Evolutionary conservation across 805 yeast species (phyloP).

Genomic region (Pichia heedii): DNA sequence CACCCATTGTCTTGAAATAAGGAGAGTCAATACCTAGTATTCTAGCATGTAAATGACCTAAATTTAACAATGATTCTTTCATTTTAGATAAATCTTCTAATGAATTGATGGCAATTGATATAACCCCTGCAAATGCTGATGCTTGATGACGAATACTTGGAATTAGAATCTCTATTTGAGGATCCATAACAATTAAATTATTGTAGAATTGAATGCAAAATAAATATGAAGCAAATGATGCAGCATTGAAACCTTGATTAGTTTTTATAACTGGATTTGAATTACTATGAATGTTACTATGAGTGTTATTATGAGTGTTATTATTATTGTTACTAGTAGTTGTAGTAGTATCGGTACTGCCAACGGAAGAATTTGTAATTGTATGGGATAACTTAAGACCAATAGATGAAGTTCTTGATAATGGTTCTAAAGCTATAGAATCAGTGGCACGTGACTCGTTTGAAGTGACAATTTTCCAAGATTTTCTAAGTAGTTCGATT

Average conservation of each 20-base stretch:
- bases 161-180: conserved; percentile 52
- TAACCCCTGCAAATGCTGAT: conserved; percentile 68
- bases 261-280: neutral
- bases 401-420: conserved; percentile 2
- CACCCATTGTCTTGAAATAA: conserved; percentile 65
- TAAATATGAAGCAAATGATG: conserved; percentile 43
- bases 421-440: neutral
- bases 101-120: conserved; percentile 56
- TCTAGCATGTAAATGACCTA: conserved; percentile 71
- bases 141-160: conserved; percentile 78
- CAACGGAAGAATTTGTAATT: neutral
- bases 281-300: no score
- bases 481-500: conserved; percentile 36
- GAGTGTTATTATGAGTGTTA: neutral
- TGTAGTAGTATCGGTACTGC: neutral
- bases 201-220: conserved; percentile 73
- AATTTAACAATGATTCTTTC: conserved; percentile 48
- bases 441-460: conserved; percentile 10
- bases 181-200: conserved; percentile 53
- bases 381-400: conserved; percentile 1
- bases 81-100: conserved; percentile 50
- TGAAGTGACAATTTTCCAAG: conserved; percentile 36
- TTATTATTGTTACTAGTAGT: neutral
- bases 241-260: conserved; percentile 12
- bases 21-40: conserved; percentile 64